Conservation (phyloP, 345 rosid genomes). For the Brassica nigra region DNA sequence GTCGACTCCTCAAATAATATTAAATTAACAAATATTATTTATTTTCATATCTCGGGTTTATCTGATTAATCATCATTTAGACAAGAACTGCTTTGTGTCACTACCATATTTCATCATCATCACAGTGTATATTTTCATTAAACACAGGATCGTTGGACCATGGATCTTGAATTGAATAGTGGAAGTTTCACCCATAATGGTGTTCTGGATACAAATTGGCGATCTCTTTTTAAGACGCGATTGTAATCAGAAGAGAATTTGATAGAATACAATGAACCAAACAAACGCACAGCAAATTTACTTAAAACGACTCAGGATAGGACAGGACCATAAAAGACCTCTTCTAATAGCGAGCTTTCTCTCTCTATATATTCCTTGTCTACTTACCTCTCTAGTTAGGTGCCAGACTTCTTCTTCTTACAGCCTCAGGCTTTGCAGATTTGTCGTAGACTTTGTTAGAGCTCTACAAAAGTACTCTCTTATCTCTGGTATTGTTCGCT, state of each 20-base stretch:
- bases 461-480: slow-evolving; percentile 73
- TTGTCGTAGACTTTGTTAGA: slow-evolving; percentile 65
- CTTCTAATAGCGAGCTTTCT: slow-evolving; percentile 24
- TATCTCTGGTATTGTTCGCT: slow-evolving; percentile 75
- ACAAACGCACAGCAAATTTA: slow-evolving; percentile 14
- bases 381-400: slow-evolving; percentile 40
- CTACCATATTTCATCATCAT: not conserved
- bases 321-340: slow-evolving; percentile 30
- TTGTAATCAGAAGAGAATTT: slow-evolving; percentile 27
- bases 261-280: slow-evolving; percentile 24
- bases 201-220: slow-evolving; percentile 16
- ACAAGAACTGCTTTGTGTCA: not conserved
- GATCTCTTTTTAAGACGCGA: slow-evolving; percentile 21
- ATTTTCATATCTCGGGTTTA: not conserved
- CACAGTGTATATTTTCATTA: not conserved
- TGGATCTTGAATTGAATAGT: slow-evolving; percentile 20
- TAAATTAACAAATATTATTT: not conserved
- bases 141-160: not conserved
- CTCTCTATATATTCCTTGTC: slow-evolving; percentile 30
- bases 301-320: slow-evolving; percentile 20
- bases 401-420: slow-evolving; percentile 47
- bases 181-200: slow-evolving; percentile 13
- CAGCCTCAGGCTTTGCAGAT: slow-evolving; percentile 51
- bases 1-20: not conserved
- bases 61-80: not conserved